Base-by-base conservation (phyloP, 768 basidiomycete genomes). In the Mycena venus region DNA sequence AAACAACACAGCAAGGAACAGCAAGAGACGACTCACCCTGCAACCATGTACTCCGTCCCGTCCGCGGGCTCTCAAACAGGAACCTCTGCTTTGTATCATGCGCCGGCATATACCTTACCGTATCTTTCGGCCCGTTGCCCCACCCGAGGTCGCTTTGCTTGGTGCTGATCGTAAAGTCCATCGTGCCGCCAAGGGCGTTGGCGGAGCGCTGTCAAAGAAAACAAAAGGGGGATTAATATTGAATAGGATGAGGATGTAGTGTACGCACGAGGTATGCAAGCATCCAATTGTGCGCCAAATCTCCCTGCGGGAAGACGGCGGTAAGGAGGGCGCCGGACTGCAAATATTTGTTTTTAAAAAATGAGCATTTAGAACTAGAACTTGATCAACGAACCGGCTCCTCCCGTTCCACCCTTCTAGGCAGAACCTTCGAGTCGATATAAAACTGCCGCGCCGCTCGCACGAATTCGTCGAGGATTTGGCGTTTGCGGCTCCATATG, bases 211-310 rank as follows among this genome's bases (percentile, higher is more conserved):
- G 51, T n/a, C 10, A 34, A 10, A 15, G n/a, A n/a, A n/a, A n/a
- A n/a, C n/a, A 40, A 12, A 36, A 21, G 4, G 19, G 4, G 10
- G 27, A 34, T 21, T 15, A 23, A 2, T n/a, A 4, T 25, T 10
- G 14, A 10, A 27, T 29, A n/a, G n/a, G n/a, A n/a, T n/a, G n/a
- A n/a, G 25, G 29, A 29, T 17, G 23, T 5, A 3, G 17, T 3
- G 17, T 21, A 31, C 68, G 10, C 29, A 72, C 75, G 5, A 76
- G 56, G 36, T 69, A 76, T 12, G 66, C 71, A 8, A 76, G 56
- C 49, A 76, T 72, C 75, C 75, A 76, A 32, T 76, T 71, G 49
- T 72, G 62, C 10, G 75, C 25, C 5, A 53, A 21, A 38, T 76
- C 75, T 2, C 55, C 44, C 44, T 76, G 75, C 17, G 51, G 27